phyloP scores from a whole-genome alignment of 192 early-diverging fungal genomes.

The Rhizoclosmatium globosum region DNA sequence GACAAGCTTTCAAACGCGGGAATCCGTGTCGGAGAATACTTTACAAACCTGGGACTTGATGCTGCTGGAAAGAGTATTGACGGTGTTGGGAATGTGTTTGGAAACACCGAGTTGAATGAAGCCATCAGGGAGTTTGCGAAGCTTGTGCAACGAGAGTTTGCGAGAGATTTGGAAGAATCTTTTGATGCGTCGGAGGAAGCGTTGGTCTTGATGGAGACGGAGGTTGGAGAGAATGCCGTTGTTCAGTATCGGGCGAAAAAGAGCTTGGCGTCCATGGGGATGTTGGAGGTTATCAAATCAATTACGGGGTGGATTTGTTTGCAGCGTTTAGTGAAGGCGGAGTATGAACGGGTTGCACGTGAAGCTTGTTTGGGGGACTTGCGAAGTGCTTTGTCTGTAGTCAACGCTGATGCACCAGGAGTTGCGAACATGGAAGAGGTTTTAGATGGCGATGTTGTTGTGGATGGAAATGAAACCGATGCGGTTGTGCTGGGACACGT shows the following conservation, averaged over 20 bases:
- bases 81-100: slow-evolving; percentile 47
- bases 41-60: slow-evolving; percentile 49
- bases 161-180: slow-evolving; percentile 15
- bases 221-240: not conserved
- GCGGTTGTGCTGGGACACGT: slow-evolving; percentile 6
- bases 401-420: not conserved
- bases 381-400: not conserved
- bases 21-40: slow-evolving; percentile 51
- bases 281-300: slow-evolving; percentile 33
- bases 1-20: slow-evolving; percentile 50
- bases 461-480: not conserved
- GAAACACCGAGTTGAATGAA: slow-evolving; percentile 41
- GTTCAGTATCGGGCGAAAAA: slow-evolving; percentile 9
- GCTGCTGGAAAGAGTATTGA: slow-evolving; percentile 41
- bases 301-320: slow-evolving; percentile 50
- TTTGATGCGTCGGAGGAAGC: not conserved
- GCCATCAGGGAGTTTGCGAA: slow-evolving; percentile 44
- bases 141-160: slow-evolving; percentile 42
- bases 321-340: slow-evolving; percentile 36
- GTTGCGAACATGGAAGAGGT: slow-evolving; percentile 2
- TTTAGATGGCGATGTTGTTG: not conserved
- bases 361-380: not conserved
- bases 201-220: slow-evolving; percentile 9
- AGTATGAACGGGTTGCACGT: not conserved
- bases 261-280: slow-evolving; percentile 26